Base-by-base conservation (phyloP, 495 filamentous ascomycete species). In the Melanomma pulvis-pyrius region DNA sequence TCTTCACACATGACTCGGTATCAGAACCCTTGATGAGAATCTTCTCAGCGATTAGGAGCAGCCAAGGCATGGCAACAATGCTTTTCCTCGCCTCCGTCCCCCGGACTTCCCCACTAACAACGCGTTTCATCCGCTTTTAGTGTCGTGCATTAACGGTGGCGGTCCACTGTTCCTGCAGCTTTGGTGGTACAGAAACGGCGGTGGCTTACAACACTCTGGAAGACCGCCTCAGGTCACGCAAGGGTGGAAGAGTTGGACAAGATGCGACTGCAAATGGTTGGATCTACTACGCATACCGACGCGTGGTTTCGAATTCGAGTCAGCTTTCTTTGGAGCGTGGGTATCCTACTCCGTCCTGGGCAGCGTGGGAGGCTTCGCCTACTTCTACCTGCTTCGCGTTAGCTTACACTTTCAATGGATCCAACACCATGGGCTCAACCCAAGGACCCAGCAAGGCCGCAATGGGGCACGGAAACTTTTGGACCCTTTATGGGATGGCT, bases 51-150 rank as follows among this genome's bases (percentile, higher is more conserved):
- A 55, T n/a, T 26, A 55, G 15, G n/a, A 49, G 11, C 44, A 25
- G 32, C 34, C 22, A 19, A 25, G 39, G 39, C 39, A 44, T n/a
- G 39, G 9, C 8, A n/a, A 44, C 9, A n/a, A n/a, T 44, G 36
- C 56, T 49, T 59, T 59, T 49, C 22, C 22, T 48, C 41, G 11
- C 21, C 7, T n/a, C 22, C 24, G 11, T 25, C 21, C 56, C 56
- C 11, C 56, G 48, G 56, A 29, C 36, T 59, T 59, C 56, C 28
- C 56, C 54, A 57, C 32, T n/a, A 57, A n/a, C 13, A 19, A 24
- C 32, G 26, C 11, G 30, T 41, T 9, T 57, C 25, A 25, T 24
- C 39, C 21, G 22, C 22, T 48, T 55, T 32, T 2, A 21, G 51
- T 26, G 2, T 32, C 8, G 5, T 49, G 56, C 56, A 30, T 21